Evolutionary conservation across 2,329 filamentous ascomycete species (phyloP).

Genomic region (Pseudocercospora crystallina): DNA sequence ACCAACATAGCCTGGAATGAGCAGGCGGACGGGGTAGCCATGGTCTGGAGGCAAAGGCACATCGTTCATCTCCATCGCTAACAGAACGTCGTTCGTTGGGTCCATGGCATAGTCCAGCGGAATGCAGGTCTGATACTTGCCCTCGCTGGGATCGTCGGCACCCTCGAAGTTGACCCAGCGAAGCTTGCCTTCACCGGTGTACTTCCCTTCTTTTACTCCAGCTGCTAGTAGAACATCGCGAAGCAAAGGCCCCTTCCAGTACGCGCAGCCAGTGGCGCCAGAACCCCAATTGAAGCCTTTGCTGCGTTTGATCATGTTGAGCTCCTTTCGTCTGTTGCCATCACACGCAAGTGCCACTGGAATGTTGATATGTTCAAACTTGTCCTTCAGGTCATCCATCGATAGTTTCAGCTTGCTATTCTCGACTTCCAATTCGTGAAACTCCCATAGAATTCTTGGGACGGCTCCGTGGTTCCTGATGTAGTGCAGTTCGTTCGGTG

Average conservation of each 20-base stretch:
- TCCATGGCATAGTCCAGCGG: conserved; percentile 53
- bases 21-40: conserved; percentile 44
- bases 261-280: conserved; percentile 50
- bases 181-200: conserved; percentile 26
- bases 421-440: conserved; percentile 51
- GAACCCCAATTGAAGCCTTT: conserved; percentile 52
- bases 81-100: conserved; percentile 48
- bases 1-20: conserved; percentile 46
- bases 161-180: conserved; percentile 54
- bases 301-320: conserved; percentile 51
- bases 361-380: conserved; percentile 50
- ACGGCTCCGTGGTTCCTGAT: conserved; percentile 57
- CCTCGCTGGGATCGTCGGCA: conserved; percentile 48
- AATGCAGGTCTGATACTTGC: conserved; percentile 51
- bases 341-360: conserved; percentile 51
- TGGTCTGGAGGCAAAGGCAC: conserved; percentile 43
- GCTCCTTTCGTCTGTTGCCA: conserved; percentile 53
- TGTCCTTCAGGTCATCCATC: conserved; percentile 47
- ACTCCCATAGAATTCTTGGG: conserved; percentile 52
- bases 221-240: conserved; percentile 47
- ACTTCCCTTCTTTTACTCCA: conserved; percentile 34
- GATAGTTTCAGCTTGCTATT: conserved; percentile 40
- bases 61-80: conserved; percentile 57
- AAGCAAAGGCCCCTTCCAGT: conserved; percentile 52
- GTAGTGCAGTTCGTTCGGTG: conserved; percentile 53